Evolutionary conservation across 192 early-diverging fungal species (phyloP).

Genomic region (Linnemannia exigua): DNA sequence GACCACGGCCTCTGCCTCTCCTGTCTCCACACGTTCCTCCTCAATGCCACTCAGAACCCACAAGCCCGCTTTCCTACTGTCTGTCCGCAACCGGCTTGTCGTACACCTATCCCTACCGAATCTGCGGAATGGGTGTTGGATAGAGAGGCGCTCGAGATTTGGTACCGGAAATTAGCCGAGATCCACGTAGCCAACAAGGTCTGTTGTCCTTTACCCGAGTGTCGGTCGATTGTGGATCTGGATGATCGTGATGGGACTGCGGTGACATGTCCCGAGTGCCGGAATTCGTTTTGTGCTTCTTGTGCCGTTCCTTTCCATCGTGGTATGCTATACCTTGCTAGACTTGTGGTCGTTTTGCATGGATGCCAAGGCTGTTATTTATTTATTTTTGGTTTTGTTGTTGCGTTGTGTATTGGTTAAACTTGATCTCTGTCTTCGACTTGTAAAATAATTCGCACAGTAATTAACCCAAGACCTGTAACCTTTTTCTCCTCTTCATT

Average conservation of each 20-base stretch:
- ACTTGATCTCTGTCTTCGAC: neutral
- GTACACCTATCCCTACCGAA: constrained; percentile 48
- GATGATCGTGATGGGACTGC: constrained; percentile 52
- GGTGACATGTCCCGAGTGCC: constrained; percentile 51
- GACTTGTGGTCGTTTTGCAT: neutral
- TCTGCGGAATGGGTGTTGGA: constrained; percentile 50
- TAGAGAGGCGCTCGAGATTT: constrained; percentile 26
- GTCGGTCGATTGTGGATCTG: constrained; percentile 48
- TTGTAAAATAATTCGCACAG: neutral
- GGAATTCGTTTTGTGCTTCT: constrained; percentile 48
- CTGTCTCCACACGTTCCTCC: constrained; percentile 45
- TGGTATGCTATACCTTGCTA: constrained; percentile 12
- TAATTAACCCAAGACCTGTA: neutral
- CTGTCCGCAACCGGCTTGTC: constrained; percentile 46
- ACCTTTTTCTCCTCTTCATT: neutral
- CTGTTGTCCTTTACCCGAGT: constrained; percentile 44
- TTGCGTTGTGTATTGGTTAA: neutral
- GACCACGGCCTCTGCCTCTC: constrained; percentile 50
- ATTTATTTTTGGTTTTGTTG: neutral
- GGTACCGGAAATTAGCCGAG: constrained; percentile 53
- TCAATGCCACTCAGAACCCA: constrained; percentile 28
- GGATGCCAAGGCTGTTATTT: neutral
- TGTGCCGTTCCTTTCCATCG: constrained; percentile 54
- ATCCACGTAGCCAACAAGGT: constrained; percentile 54
- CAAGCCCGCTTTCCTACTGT: constrained; percentile 39